These are phyloP conservation scores for Diaporthe velutina DNA, from an alignment of 2,329 filamentous ascomycete species.

Conservation along the genomic window DNA sequence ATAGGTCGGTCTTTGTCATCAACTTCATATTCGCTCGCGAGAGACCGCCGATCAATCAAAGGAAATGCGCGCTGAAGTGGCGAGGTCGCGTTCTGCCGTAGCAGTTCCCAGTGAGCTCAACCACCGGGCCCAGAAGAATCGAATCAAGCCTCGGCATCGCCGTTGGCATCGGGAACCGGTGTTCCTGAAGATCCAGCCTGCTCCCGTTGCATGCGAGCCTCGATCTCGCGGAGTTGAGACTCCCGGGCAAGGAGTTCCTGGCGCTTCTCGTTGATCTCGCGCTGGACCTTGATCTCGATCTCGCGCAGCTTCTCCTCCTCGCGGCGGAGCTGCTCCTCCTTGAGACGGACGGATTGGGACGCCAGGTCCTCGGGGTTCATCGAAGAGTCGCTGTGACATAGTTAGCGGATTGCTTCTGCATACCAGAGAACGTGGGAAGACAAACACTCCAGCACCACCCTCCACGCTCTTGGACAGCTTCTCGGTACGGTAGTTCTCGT, in stretches of 20 bases:
- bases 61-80: conserved; percentile 29
- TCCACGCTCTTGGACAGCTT: conserved; percentile 99
- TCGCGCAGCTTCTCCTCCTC: conserved; percentile 99
- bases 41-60: conserved; percentile 32
- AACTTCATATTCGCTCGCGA: conserved; percentile 29
- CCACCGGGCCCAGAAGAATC: conserved; percentile 30
- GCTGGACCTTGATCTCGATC: conserved; percentile 99
- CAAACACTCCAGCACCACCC: conserved; percentile 87
- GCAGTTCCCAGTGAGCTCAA: conserved; percentile 29
- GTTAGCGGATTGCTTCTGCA: conserved; percentile 47
- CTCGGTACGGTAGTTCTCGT: conserved; percentile 99
- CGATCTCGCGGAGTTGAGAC: conserved; percentile 98
- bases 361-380: conserved; percentile 99
- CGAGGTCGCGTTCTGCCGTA: conserved; percentile 37
- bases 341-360: conserved; percentile 96
- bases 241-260: conserved; percentile 97
- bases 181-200: conserved; percentile 66
- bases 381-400: conserved; percentile 75
- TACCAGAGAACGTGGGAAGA: conserved; percentile 48
- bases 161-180: conserved; percentile 63
- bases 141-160: conserved; percentile 64
- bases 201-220: conserved; percentile 96
- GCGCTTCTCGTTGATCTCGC: conserved; percentile 99
- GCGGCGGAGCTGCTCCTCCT: conserved; percentile 98
- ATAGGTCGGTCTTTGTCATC: conserved; percentile 34